phyloP scores from a whole-genome alignment of 441 rosid species.

The Arabidopsis lyrata region DNA sequence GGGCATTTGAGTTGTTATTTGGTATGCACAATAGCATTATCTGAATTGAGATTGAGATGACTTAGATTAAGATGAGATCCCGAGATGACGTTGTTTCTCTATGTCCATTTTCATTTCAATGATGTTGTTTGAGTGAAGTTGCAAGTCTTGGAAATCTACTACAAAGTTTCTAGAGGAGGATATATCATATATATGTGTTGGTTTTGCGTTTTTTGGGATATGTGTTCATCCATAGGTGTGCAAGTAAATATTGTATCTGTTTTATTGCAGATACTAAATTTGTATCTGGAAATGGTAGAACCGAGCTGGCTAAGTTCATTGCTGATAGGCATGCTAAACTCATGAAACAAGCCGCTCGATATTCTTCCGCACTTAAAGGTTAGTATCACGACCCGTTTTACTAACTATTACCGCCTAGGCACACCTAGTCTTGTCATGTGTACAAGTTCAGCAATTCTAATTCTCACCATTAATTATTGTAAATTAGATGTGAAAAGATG shows the following conservation, averaged over 20 bases:
- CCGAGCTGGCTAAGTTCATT: slow-evolving; percentile 60
- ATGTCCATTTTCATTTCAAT: background rate
- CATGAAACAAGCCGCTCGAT: slow-evolving; percentile 75
- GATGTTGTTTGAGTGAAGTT: background rate
- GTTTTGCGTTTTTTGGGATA: background rate
- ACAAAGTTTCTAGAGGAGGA: background rate
- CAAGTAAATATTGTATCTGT: slow-evolving; percentile 15
- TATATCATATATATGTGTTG: background rate
- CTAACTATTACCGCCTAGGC: background rate
- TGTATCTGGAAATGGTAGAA: slow-evolving; percentile 50
- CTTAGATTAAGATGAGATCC: slow-evolving; percentile 4
- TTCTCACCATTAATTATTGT: no score
- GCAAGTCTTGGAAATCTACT: background rate
- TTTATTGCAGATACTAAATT: slow-evolving; percentile 49
- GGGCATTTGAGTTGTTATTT: slow-evolving; percentile 13
- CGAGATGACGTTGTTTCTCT: background rate
- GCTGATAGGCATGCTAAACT: slow-evolving; percentile 75
- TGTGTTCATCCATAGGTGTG: background rate
- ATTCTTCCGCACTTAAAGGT: slow-evolving; percentile 67
- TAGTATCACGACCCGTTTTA: background rate
- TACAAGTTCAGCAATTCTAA: no score
- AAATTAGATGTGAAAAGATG: no score
- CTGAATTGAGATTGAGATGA: background rate
- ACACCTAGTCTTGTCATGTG: background rate
- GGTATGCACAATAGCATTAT: slow-evolving; percentile 7